Base-by-base conservation (phyloP, 371 early-diverging fungal genomes). In the Lichtheimia hyalospora region DNA sequence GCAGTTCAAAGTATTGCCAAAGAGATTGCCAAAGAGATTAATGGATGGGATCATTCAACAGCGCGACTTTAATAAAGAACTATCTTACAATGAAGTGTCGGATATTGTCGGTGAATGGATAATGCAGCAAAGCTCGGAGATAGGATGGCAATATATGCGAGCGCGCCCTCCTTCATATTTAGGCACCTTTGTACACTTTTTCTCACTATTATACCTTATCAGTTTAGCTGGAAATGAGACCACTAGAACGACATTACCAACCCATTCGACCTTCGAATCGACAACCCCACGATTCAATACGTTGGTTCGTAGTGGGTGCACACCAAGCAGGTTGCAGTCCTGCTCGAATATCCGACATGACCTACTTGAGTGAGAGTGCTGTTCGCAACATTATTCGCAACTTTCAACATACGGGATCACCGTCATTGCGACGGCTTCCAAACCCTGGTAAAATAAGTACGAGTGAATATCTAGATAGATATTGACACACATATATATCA, bases 1-100 rank as follows among this genome's bases (percentile, higher is more conserved):
- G 41, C 50, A 46, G 70, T 80, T n/a, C 63, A 75, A 23, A 42
- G 62, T 1, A 25, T 72, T 25, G 61, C 61, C 2, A 56, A 49
- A 2, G 48, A 52, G 27, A 57, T 63, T 49, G 49, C 23, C 13
- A 20, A 39, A 13, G 42, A 52, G 13, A 52, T 63, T 34, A 53
- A 57, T 41, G 63, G 63, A 10, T 63, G 63, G 63, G 40, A 46
- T 6, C 21, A 28, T n/a, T 23, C 24, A 18, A 15, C 20, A 49
- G n/a, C 48, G 20, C 6, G 34, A 34, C 34, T 34, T 34, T 34
- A 34, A 8, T 5, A 34, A 34, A 34, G 5, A 34, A 34, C 2
- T 6, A 6, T 5, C 25, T 2, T 34, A 34, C 8, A 34, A 34
- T 34, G 34, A 34, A 34, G 10, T 34, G 34, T 34, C 34, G 34